A percentile compares a stretch with the other conserved stretches of the same genome.
These are phyloP conservation scores for Lachancea quebecensis DNA, from an alignment of 805 yeast species.

Conservation along the genomic window DNA sequence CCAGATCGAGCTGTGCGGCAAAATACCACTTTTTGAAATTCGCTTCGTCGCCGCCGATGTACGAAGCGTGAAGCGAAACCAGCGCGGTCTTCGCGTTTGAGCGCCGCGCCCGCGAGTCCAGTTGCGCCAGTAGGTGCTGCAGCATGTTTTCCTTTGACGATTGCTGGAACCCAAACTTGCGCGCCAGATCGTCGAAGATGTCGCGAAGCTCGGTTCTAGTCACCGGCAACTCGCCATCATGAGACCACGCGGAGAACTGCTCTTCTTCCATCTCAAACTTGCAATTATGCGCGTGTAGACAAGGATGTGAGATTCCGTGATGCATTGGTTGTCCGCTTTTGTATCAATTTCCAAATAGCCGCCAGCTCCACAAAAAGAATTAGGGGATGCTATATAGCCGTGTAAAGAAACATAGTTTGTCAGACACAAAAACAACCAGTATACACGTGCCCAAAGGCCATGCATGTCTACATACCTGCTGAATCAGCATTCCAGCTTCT, in stretches of 20 bases:
- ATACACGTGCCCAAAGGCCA: too few relatives aligned
- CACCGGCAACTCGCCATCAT: slow-evolving; percentile 58
- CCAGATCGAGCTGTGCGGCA: slow-evolving; percentile 74
- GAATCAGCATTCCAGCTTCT: too few relatives aligned
- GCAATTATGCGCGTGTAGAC: neutral
- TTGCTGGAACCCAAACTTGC: slow-evolving; percentile 75
- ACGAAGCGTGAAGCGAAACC: slow-evolving; percentile 74
- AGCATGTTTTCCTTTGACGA: slow-evolving; percentile 73
- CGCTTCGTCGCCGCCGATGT: slow-evolving; percentile 84
- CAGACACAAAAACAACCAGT: too few relatives aligned
- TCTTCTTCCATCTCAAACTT: slow-evolving; percentile 9
- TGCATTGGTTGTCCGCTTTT: neutral
- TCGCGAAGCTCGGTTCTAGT: slow-evolving; percentile 54
- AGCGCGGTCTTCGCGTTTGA: slow-evolving; percentile 66
- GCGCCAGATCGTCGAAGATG: slow-evolving; percentile 52
- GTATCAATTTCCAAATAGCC: neutral
- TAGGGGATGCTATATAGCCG: too few relatives aligned
- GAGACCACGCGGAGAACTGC: slow-evolving; percentile 33
- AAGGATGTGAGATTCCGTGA: neutral
- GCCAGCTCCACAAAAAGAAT: slow-evolving; percentile 6
- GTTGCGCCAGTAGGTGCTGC: slow-evolving; percentile 70
- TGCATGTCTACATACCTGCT: too few relatives aligned
- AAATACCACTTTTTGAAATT: slow-evolving; percentile 91
- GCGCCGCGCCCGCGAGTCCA: slow-evolving; percentile 84
- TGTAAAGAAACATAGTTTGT: too few relatives aligned